Evolutionary conservation across 2,329 filamentous ascomycete genomes (phyloP).

Genomic region (Pestalotiopsis sp.): DNA sequence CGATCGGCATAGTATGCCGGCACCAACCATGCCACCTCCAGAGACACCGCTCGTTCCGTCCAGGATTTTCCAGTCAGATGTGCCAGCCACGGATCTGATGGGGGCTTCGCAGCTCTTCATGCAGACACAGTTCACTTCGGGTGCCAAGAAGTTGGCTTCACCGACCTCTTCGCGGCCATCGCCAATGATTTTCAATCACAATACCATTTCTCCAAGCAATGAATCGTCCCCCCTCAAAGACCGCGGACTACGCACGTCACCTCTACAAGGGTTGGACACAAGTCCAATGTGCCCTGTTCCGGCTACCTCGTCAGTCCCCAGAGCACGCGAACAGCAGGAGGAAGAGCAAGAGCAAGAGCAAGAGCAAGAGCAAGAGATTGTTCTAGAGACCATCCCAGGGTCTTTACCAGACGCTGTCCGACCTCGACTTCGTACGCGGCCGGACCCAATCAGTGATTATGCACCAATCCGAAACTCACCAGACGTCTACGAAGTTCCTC

Average conservation of each 20-base stretch:
- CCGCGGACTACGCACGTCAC: constrained; percentile 47
- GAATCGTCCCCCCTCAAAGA: constrained; percentile 52
- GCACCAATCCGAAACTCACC: constrained; percentile 20
- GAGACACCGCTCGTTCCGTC: constrained; percentile 51
- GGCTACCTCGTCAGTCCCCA: background rate
- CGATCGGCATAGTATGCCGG: constrained; percentile 8
- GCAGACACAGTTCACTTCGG: constrained; percentile 56
- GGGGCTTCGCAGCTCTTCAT: constrained; percentile 53
- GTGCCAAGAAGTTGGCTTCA: constrained; percentile 44
- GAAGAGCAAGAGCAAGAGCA: background rate
- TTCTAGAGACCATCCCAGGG: constrained; percentile 14
- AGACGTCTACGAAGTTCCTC: background rate
- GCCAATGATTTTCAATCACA: constrained; percentile 43
- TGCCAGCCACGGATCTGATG: constrained; percentile 33
- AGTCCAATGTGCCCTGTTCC: constrained; percentile 34
- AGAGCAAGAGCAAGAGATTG: background rate
- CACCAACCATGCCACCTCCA: constrained; percentile 30
- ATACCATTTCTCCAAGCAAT: constrained; percentile 47
- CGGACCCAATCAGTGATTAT: constrained; percentile 29
- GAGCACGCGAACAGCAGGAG: background rate
- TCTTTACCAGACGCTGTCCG: constrained; percentile 14
- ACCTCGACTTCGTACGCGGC: constrained; percentile 15
- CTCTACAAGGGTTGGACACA: constrained; percentile 39
- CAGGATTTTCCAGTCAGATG: constrained; percentile 40
- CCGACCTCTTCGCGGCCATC: constrained; percentile 61